phyloP scores from a whole-genome alignment of 345 rosid species.

The Ailanthus altissimus region DNA sequence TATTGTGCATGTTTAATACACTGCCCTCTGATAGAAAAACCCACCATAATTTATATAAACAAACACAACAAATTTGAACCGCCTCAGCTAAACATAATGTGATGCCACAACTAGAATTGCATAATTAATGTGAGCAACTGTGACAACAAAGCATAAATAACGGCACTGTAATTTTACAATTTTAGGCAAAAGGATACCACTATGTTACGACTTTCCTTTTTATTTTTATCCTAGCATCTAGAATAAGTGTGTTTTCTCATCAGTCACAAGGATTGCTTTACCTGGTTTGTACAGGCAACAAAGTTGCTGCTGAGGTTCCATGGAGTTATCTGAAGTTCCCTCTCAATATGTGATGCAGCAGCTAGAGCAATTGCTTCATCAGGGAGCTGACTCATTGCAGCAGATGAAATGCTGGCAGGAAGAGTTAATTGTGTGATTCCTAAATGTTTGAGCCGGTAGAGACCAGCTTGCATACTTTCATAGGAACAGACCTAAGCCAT shows the following conservation, averaged over 20 bases:
- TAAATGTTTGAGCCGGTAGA: slow-evolving; percentile 85
- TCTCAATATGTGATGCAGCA: slow-evolving; percentile 95
- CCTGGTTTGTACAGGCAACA: slow-evolving; percentile 95
- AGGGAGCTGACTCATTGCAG: slow-evolving; percentile 95
- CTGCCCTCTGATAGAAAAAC: neutral
- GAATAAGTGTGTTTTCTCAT: neutral
- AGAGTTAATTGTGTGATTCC: slow-evolving; percentile 79
- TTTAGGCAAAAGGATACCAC: neutral
- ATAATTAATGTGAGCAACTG: neutral
- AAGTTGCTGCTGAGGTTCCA: slow-evolving; percentile 96
- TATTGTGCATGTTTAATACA: neutral
- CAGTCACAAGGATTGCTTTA: slow-evolving; percentile 26
- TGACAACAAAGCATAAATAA: neutral
- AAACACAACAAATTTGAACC: neutral
- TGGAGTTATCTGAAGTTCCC: slow-evolving; percentile 94
- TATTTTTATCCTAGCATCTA: neutral
- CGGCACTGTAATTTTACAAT: neutral
- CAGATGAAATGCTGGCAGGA: slow-evolving; percentile 74
- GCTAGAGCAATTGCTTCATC: slow-evolving; percentile 95
- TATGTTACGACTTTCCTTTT: neutral
- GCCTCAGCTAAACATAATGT: neutral
- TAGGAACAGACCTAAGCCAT: slow-evolving; percentile 77
- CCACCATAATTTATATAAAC: neutral
- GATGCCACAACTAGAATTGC: neutral
- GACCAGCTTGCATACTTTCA: slow-evolving; percentile 98